These are phyloP conservation scores for Kurtzmaniella fragi DNA, from an alignment of 805 yeast species.

Conservation along the genomic window DNA sequence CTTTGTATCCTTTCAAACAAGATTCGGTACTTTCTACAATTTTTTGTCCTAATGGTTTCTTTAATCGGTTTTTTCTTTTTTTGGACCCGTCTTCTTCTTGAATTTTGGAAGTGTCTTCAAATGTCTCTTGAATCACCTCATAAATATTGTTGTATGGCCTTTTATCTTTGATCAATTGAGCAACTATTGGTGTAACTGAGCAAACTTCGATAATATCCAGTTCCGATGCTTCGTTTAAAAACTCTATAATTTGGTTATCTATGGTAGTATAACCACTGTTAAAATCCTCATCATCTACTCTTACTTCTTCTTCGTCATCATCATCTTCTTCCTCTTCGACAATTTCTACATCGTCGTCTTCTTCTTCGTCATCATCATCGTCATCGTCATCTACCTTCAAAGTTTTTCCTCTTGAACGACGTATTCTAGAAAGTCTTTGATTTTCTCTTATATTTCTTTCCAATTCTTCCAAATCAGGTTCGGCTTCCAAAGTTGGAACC, in stretches of 20 bases:
- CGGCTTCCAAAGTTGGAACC: slow-evolving; percentile 2
- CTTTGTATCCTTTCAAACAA: slow-evolving; percentile 82
- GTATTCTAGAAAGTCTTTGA: slow-evolving; percentile 15
- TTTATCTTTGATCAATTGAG: slow-evolving; percentile 53
- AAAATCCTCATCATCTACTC: slow-evolving; percentile 22
- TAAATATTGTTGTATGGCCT: slow-evolving; percentile 68
- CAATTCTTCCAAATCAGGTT: slow-evolving; percentile 28
- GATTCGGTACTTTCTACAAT: slow-evolving; percentile 64
- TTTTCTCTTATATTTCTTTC: slow-evolving; percentile 36
- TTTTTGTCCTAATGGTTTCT: slow-evolving; percentile 62
- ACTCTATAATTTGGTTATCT: slow-evolving; percentile 64
- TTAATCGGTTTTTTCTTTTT: slow-evolving; percentile 30
- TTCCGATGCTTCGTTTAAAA: slow-evolving; percentile 71
- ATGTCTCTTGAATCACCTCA: slow-evolving; percentile 54
- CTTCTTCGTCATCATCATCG: slow-evolving; percentile 20
- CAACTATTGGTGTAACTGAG: slow-evolving; percentile 61
- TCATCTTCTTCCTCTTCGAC: slow-evolving; percentile 8
- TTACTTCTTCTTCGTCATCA: slow-evolving; percentile 39
- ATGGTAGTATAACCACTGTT: slow-evolving; percentile 40
- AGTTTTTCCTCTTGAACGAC: slow-evolving; percentile 2
- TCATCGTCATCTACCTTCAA: slow-evolving; percentile 2
- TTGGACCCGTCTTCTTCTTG: slow-evolving; percentile 20
- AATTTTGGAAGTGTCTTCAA: slow-evolving; percentile 22
- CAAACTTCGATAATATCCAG: slow-evolving; percentile 80
- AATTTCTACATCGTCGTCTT: slow-evolving; percentile 36